Conservation (phyloP, 176 grass and related monocot species). For the Musa troglodytarum region DNA sequence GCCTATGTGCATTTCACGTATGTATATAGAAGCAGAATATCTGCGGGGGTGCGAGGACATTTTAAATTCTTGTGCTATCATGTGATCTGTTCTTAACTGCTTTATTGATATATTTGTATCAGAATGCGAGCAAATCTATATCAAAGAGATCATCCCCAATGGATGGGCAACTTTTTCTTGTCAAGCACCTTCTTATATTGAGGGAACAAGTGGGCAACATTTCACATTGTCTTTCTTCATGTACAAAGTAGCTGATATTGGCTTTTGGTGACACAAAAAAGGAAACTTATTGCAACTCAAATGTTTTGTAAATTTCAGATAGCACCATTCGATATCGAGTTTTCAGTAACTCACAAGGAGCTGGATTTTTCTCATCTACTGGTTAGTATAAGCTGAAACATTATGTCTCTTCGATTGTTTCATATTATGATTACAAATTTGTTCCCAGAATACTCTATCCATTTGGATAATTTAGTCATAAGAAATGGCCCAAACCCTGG, state of each 20-base stretch:
- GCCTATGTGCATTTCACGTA: too few species aligned
- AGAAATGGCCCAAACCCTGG: background rate
- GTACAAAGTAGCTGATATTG: background rate
- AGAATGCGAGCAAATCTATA: constrained; percentile 83
- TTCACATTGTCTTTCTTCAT: constrained; percentile 3
- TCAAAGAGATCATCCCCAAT: constrained; percentile 70
- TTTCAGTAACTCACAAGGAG: constrained; percentile 92
- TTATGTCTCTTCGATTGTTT: background rate
- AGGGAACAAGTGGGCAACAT: constrained; percentile 64
- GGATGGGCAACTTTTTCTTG: constrained; percentile 95
- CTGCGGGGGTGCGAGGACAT: too few species aligned
- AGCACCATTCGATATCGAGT: constrained; percentile 85
- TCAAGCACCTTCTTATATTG: constrained; percentile 95
- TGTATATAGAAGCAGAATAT: too few species aligned
- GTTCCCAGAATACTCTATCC: background rate
- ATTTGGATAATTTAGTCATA: background rate
- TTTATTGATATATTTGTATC: constrained; percentile 20
- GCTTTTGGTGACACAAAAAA: background rate
- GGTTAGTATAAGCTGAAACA: constrained; percentile 26
- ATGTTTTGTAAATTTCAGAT: constrained; percentile 45
- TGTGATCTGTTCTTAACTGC: background rate
- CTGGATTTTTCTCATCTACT: constrained; percentile 98
- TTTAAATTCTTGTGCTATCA: too few species aligned
- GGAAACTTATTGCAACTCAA: constrained; percentile 17
- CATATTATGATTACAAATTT: background rate